These are phyloP conservation scores for Exsudoporus floridanus DNA, from an alignment of 1,284 basidiomycete genomes.

Conservation along the genomic window DNA sequence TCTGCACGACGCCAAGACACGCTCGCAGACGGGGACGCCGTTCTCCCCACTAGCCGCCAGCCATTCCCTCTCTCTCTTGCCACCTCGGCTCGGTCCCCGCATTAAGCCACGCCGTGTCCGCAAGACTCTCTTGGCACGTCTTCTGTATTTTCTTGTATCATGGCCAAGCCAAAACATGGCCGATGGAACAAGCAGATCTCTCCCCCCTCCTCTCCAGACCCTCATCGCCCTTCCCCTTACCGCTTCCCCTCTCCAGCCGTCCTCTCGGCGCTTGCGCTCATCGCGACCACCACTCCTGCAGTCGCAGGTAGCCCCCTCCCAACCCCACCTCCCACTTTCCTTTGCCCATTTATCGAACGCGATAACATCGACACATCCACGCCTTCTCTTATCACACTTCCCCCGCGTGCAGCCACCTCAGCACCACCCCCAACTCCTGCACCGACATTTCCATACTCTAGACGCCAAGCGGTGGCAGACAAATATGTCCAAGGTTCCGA, in stretches of 20 bases:
- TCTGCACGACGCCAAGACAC: constrained; percentile 2
- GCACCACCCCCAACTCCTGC: not conserved
- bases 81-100: constrained; percentile 21
- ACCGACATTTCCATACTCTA: not conserved
- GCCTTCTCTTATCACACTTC: constrained; percentile 1
- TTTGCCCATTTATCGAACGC: constrained; percentile 54
- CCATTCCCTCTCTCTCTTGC: not conserved
- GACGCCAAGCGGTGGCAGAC: constrained; percentile 45
- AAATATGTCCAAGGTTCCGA: constrained; percentile 56
- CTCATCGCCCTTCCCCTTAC: not conserved
- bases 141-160: constrained; percentile 28
- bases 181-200: not conserved
- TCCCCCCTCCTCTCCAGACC: not conserved
- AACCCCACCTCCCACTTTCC: constrained; percentile 52
- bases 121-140: constrained; percentile 42
- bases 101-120: constrained; percentile 34
- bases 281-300: constrained; percentile 46
- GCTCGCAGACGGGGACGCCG: not conserved
- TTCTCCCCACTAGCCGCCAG: not conserved
- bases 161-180: constrained; percentile 39
- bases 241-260: constrained; percentile 45
- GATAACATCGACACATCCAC: constrained; percentile 8
- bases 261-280: constrained; percentile 54
- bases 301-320: constrained; percentile 47
- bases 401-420: not conserved